A percentile compares a stretch with the other conserved stretches of the same genome.
phyloP scores from a whole-genome alignment of 257 asterid genomes.

The Paraleonurus japonicus region DNA sequence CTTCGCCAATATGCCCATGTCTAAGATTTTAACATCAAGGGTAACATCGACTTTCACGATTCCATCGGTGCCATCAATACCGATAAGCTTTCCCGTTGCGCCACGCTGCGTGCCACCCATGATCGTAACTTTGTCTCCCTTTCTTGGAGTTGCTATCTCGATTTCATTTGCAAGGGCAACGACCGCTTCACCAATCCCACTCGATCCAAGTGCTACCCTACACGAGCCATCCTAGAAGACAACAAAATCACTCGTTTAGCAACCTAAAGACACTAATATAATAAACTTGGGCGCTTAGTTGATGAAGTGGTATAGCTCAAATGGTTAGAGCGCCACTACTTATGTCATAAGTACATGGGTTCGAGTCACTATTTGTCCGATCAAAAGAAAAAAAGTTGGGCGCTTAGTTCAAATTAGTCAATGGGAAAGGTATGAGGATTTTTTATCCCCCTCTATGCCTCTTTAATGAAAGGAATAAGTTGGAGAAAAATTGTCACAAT shows the following conservation, averaged over 20 bases:
- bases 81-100: slow-evolving; percentile 76
- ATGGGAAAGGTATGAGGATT: too few species aligned
- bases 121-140: slow-evolving; percentile 66
- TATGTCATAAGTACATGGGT: too few species aligned
- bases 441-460: too few species aligned
- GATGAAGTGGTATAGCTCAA: too few species aligned
- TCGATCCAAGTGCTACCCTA: slow-evolving; percentile 67
- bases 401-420: too few species aligned
- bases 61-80: slow-evolving; percentile 87
- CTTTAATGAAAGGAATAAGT: too few species aligned
- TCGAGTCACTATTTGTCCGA: too few species aligned
- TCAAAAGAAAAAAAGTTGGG: too few species aligned
- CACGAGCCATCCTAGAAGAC: slow-evolving; percentile 77
- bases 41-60: slow-evolving; percentile 81
- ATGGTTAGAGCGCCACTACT: too few species aligned
- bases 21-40: slow-evolving; percentile 74
- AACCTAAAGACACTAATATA: not conserved
- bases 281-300: not conserved
- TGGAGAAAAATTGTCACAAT: too few species aligned
- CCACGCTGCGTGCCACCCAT: slow-evolving; percentile 90
- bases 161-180: slow-evolving; percentile 60
- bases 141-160: slow-evolving; percentile 64
- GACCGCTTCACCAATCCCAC: slow-evolving; percentile 60
- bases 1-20: slow-evolving; percentile 69
- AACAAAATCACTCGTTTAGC: slow-evolving; percentile 4